Evolutionary conservation across 441 rosid species (phyloP).

Genomic region (Rhodomyrtus psidioides): DNA sequence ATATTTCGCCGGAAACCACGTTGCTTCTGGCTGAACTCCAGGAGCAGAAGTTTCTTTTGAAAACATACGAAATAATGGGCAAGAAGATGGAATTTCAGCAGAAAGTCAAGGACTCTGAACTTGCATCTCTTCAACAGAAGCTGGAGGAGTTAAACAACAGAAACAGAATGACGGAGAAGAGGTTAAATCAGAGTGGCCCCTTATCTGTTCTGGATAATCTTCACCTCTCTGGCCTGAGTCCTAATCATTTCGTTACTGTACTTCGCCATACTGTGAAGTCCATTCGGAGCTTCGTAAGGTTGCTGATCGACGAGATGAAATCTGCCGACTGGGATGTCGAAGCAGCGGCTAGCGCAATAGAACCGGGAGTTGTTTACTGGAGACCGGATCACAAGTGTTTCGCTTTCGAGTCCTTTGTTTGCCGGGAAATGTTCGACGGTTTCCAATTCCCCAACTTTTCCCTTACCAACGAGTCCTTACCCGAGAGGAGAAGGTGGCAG

Average conservation of each 20-base stretch:
- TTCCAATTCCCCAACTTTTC: slow-evolving; percentile 17
- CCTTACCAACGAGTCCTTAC: slow-evolving; percentile 34
- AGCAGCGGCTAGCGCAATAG: slow-evolving; percentile 40
- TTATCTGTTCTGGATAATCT: slow-evolving; percentile 13
- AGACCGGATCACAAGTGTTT: slow-evolving; percentile 57
- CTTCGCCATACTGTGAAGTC: slow-evolving; percentile 45
- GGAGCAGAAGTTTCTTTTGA: slow-evolving; percentile 10
- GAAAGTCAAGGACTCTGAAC: slow-evolving; percentile 36
- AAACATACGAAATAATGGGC: slow-evolving; percentile 21
- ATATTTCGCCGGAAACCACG: slow-evolving; percentile 17
- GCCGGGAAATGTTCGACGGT: slow-evolving; percentile 39
- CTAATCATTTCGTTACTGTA: slow-evolving; percentile 7
- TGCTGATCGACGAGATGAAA: slow-evolving; percentile 61
- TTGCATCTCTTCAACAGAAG: slow-evolving; percentile 21
- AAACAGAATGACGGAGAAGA: slow-evolving; percentile 21
- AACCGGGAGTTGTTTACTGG: slow-evolving; percentile 31
- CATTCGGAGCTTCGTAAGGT: slow-evolving; percentile 60
- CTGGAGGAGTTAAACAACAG: slow-evolving; percentile 26
- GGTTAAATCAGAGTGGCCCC: slow-evolving; percentile 19
- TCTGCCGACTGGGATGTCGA: slow-evolving; percentile 64
- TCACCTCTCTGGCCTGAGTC: slow-evolving; percentile 4
- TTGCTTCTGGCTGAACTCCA: slow-evolving; percentile 23
- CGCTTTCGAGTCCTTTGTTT: slow-evolving; percentile 65
- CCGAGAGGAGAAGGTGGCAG: slow-evolving; percentile 20
- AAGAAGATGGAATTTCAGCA: slow-evolving; percentile 32